Evolutionary conservation across 2,329 filamentous ascomycete genomes (phyloP).

Genomic region (Alternaria hordeiaustralica): DNA sequence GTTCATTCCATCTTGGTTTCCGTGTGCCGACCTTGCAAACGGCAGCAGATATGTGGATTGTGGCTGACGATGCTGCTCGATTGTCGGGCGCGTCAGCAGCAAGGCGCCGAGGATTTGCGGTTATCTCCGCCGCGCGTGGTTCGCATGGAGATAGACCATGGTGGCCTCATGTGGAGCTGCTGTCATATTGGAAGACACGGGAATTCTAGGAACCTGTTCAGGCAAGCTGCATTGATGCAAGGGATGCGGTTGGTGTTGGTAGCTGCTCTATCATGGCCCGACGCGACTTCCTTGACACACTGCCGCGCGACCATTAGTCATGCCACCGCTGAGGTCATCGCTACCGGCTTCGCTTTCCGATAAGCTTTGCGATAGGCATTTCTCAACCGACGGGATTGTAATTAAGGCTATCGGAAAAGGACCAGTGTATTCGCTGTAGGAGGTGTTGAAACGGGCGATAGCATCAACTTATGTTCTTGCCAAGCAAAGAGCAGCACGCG

Average conservation of each 20-base stretch:
- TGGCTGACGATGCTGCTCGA: background rate
- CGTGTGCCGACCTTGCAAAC: background rate
- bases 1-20: background rate
- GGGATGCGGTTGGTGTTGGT: background rate
- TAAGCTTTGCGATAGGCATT: background rate
- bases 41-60: background rate
- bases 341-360: background rate
- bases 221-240: background rate
- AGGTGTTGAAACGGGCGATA: background rate
- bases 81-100: background rate
- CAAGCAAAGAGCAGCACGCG: background rate
- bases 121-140: background rate
- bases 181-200: background rate
- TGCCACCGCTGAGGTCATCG: background rate
- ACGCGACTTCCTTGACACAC: conserved; percentile 16
- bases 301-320: conserved; percentile 20
- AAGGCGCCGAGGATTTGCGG: background rate
- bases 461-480: background rate
- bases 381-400: background rate
- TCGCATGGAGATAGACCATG: background rate
- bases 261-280: background rate
- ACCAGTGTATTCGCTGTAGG: background rate
- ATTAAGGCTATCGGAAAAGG: background rate
- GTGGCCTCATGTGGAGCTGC: background rate
- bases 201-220: background rate